phyloP scores from a whole-genome alignment of 257 asterid genomes.

The Solanum phureja region DNA sequence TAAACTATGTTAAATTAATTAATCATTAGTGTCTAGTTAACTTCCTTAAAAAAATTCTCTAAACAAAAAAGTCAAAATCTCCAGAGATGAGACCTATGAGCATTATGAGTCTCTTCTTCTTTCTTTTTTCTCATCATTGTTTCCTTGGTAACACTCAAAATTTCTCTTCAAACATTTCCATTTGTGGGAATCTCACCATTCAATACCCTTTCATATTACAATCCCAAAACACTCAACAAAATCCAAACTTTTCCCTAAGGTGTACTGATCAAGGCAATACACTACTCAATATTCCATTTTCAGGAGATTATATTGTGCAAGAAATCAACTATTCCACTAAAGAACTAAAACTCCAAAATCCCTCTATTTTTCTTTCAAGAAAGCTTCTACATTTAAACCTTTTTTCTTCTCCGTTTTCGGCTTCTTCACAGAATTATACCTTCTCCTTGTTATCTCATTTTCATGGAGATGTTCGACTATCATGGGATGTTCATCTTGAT shows the following conservation, averaged over 20 bases:
- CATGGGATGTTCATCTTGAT: slow-evolving; percentile 3
- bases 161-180: not conserved
- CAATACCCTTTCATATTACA: slow-evolving; percentile 4
- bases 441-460: slow-evolving; percentile 4
- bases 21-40: not conserved
- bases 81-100: not conserved
- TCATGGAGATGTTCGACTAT: not conserved
- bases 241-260: not conserved
- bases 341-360: slow-evolving; percentile 11
- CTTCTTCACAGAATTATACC: slow-evolving; percentile 5
- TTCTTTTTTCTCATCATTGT: not conserved
- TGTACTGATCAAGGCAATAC: not conserved
- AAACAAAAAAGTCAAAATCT: not conserved
- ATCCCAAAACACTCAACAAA: not conserved
- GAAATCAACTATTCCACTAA: not conserved
- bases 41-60: not conserved
- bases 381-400: slow-evolving; percentile 4
- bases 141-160: not conserved
- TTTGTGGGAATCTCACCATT: not conserved
- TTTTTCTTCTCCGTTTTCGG: not conserved
- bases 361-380: slow-evolving; percentile 9
- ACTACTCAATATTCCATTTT: slow-evolving; percentile 1
- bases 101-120: not conserved
- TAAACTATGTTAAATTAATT: not conserved
- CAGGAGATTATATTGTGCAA: slow-evolving; percentile 1